A percentile compares a stretch with the other conserved stretches of the same genome.
Evolutionary conservation across 2,329 filamentous ascomycete species (phyloP).

Genomic region (Fusarium sp.): DNA sequence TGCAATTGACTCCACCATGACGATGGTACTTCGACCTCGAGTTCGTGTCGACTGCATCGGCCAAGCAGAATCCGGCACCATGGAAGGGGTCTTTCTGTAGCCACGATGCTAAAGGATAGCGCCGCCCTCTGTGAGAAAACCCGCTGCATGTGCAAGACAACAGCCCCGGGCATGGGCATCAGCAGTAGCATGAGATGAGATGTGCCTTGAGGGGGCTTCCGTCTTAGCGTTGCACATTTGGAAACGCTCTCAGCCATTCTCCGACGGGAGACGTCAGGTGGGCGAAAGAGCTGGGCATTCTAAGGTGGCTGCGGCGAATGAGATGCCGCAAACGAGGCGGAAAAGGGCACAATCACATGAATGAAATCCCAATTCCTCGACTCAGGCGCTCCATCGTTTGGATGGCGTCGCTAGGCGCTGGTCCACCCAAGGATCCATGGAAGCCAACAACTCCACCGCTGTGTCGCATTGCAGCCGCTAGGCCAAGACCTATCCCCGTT

Average conservation of each 20-base stretch:
- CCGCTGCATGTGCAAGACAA: neutral
- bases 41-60: constrained; percentile 14
- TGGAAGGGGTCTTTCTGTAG: neutral
- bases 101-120: constrained; percentile 1
- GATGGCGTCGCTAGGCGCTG: constrained; percentile 1
- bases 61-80: constrained; percentile 12
- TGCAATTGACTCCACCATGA: constrained; percentile 39
- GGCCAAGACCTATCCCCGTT: neutral
- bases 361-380: neutral
- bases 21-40: constrained; percentile 16
- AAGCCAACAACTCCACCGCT: neutral
- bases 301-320: neutral
- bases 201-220: neutral
- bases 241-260: constrained; percentile 2
- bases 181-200: neutral
- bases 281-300: neutral
- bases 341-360: constrained; percentile 13
- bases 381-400: neutral
- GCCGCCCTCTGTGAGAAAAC: neutral
- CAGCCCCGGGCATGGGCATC: neutral
- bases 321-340: neutral
- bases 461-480: constrained; percentile 23
- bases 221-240: neutral
- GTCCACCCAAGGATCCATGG: neutral
- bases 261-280: neutral